Evolutionary conservation across 2,329 filamentous ascomycete species (phyloP).

Genomic region (Orbilia brochopaga): DNA sequence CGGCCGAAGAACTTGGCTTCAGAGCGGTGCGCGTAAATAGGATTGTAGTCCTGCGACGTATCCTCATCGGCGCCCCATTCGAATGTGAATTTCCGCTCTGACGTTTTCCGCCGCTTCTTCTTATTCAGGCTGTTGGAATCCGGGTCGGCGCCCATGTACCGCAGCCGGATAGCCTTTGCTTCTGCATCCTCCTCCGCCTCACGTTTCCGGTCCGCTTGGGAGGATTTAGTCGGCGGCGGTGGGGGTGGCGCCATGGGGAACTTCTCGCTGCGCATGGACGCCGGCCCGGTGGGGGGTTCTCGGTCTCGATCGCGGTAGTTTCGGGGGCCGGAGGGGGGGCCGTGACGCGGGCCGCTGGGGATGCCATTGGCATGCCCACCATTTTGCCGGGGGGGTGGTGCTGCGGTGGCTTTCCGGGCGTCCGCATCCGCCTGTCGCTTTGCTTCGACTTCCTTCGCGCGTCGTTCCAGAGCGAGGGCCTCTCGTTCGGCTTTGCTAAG

Average conservation of each 20-base stretch:
- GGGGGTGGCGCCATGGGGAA: conserved; percentile 46
- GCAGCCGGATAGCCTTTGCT: conserved; percentile 73
- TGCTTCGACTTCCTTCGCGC: conserved; percentile 73
- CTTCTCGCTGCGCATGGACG: conserved; percentile 56
- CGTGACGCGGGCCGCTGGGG: conserved; percentile 50
- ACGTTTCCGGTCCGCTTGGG: conserved; percentile 53
- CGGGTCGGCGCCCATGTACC: conserved; percentile 90
- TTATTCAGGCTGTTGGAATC: conserved; percentile 86
- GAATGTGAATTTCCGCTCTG: conserved; percentile 98
- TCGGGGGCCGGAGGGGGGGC: conserved; percentile 51
- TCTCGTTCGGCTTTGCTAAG: conserved; percentile 83
- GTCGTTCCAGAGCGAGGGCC: conserved; percentile 77
- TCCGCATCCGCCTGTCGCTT: conserved; percentile 60
- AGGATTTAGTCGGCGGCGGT: conserved; percentile 55
- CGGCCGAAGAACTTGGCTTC: conserved; percentile 74
- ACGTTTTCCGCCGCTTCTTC: conserved; percentile 92
- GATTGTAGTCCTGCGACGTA: conserved; percentile 82
- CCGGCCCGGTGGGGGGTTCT: conserved; percentile 54
- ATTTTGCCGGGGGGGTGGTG: conserved; percentile 47
- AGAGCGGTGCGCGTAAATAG: conserved; percentile 73
- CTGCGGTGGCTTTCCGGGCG: conserved; percentile 39
- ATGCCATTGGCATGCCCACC: conserved; percentile 52
- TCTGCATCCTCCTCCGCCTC: conserved; percentile 68
- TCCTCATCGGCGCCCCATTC: conserved; percentile 97
- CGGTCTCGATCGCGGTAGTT: conserved; percentile 52